phyloP scores from a whole-genome alignment of 2,329 filamentous ascomycete genomes.

The Phialemoniopsis sp. region DNA sequence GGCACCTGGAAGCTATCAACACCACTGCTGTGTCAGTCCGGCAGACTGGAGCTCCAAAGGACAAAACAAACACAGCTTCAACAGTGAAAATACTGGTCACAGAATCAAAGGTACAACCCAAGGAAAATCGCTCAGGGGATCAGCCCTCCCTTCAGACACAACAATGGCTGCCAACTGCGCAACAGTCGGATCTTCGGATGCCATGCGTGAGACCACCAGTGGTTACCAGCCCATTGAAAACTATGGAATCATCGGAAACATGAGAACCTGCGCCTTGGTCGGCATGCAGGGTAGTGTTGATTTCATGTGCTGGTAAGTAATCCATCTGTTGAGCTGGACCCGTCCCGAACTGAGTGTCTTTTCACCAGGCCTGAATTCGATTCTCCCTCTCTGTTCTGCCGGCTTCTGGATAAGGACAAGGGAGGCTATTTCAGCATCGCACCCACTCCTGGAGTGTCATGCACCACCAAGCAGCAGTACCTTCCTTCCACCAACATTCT shows the following conservation, averaged over 20 bases:
- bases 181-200: constrained; percentile 16
- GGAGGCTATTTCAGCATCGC: constrained; percentile 70
- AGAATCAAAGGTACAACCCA: no score
- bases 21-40: not conserved
- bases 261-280: constrained; percentile 73
- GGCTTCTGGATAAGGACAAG: constrained; percentile 69
- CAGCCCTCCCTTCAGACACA: no score
- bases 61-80: no score
- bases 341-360: not conserved
- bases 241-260: constrained; percentile 77
- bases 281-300: constrained; percentile 71
- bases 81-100: no score
- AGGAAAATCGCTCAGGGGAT: no score
- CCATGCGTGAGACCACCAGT: constrained; percentile 24
- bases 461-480: constrained; percentile 74
- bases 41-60: no score
- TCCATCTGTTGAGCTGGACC: not conserved
- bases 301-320: constrained; percentile 68
- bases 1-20: no score
- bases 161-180: constrained; percentile 27
- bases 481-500: constrained; percentile 71
- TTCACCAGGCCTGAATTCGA: constrained; percentile 69
- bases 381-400: constrained; percentile 71
- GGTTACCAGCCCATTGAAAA: constrained; percentile 65
- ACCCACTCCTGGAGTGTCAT: constrained; percentile 43